Evolutionary conservation across 2,329 filamentous ascomycete genomes (phyloP), one percentile per base, ranked within the genome.

Genomic region (Sporothrix pseudoabietina): DNA sequence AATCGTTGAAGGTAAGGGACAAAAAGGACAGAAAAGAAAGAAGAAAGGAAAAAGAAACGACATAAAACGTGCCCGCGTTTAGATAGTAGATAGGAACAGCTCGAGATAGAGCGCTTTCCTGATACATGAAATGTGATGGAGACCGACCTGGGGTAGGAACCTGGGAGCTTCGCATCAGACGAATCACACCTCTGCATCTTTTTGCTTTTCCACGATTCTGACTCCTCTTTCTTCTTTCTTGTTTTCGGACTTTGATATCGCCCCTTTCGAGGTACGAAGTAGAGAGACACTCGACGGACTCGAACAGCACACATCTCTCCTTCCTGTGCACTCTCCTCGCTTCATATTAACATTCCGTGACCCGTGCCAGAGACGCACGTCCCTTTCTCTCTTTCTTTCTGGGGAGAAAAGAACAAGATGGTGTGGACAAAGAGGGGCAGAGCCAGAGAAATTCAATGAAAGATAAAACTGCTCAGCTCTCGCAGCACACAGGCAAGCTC

Each of bases 301-400:
- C 41, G 63, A 47, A 44, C 6, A 10, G 41, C 41, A 44, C 12
- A 19, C 26, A 35, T 8, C 35, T 35, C 35, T 35, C 35, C 4
- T 8, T 35, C 4, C 35, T 35, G 35, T 5, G 35, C 8, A 35
- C 52, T 59, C 3, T 22, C 22, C 30, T n/a, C 54, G 32, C 19
- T 52, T 22, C 57, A 32, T 19, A 61, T 39, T 41, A 41, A 4
- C 63, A 69, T 72, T 72, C 55, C 72, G 61, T 69, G 47, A 55
- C 47, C 71, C 71, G 72, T 70, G 66, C 72, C 66, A 39, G 41
- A 30, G n/a, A 49, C 59, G 61, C 71, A 72, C 52, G 63, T 57
- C 16, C 55, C 30, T 39, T 61, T 41, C 30, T 32, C 52, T 61
- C 6, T 41, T 8, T 39, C 5, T n/a, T 41, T 10, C 16, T 41